A percentile compares a stretch with the other conserved stretches of the same genome.
These are phyloP conservation scores for Carex pumila DNA, from an alignment of 176 grass and related monocot species.

Conservation along the genomic window DNA sequence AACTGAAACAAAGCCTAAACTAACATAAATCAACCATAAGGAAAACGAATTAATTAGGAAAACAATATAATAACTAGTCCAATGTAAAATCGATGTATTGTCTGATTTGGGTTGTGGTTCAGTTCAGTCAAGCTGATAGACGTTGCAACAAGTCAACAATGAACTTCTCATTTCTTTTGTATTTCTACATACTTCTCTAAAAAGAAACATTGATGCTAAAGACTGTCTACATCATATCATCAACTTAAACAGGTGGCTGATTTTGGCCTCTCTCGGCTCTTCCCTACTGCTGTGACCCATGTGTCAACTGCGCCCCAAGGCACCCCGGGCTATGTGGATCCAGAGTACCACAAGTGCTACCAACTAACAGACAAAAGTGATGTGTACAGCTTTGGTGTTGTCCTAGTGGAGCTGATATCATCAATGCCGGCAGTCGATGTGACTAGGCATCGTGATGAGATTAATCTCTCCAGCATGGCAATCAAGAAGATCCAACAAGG, in stretches of 20 bases:
- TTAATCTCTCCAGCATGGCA: slow-evolving; percentile 85
- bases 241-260: slow-evolving; percentile 43
- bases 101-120: not conserved
- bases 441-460: slow-evolving; percentile 53
- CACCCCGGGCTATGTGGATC: slow-evolving; percentile 89
- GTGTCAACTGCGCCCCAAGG: slow-evolving; percentile 87
- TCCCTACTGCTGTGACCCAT: slow-evolving; percentile 71
- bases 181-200: not conserved
- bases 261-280: slow-evolving; percentile 88
- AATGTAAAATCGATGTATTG: not conserved
- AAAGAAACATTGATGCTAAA: not conserved
- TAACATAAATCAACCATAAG: not conserved
- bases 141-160: not conserved
- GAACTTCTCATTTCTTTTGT: not conserved
- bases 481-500: slow-evolving; percentile 68
- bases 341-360: slow-evolving; percentile 89
- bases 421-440: slow-evolving; percentile 81
- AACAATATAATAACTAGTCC: not conserved
- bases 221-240: not conserved
- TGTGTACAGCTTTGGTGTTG: slow-evolving; percentile 85
- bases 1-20: not conserved
- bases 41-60: not conserved
- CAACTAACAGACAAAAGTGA: slow-evolving; percentile 92
- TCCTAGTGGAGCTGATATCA: slow-evolving; percentile 84
- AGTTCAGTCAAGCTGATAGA: not conserved